Evolutionary conservation across 1,284 basidiomycete species (phyloP).

Genomic region (Ceratobasidium papillatum): DNA sequence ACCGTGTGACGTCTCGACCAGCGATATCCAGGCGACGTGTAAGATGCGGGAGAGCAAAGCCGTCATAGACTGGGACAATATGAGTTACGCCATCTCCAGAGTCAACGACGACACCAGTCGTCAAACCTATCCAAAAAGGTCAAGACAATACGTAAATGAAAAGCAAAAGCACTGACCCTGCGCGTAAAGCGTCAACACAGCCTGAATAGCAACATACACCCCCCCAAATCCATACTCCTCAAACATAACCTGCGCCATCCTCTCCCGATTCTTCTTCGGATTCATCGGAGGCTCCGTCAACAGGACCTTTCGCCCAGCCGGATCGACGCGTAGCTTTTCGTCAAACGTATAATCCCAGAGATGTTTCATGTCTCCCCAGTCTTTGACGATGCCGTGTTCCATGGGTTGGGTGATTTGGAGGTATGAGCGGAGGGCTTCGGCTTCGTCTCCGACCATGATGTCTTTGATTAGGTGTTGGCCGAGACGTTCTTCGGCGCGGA

Average conservation of each 20-base stretch:
- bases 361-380: slow-evolving; percentile 99
- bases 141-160: neutral
- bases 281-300: slow-evolving; percentile 99
- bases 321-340: slow-evolving; percentile 92
- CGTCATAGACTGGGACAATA: slow-evolving; percentile 98
- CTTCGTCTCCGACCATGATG: slow-evolving; percentile 98
- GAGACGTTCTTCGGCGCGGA: slow-evolving; percentile 95
- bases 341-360: slow-evolving; percentile 99
- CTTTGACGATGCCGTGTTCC: slow-evolving; percentile 98
- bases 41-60: slow-evolving; percentile 93
- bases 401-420: slow-evolving; percentile 97
- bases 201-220: slow-evolving; percentile 98
- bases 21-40: slow-evolving; percentile 96
- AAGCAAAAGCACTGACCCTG: slow-evolving; percentile 75
- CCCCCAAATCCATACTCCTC: slow-evolving; percentile 97
- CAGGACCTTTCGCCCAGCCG: slow-evolving; percentile 88
- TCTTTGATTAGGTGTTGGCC: slow-evolving; percentile 88
- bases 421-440: slow-evolving; percentile 92
- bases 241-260: slow-evolving; percentile 99
- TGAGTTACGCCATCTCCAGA: slow-evolving; percentile 99
- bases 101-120: slow-evolving; percentile 98
- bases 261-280: slow-evolving; percentile 90
- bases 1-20: slow-evolving; percentile 96
- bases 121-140: slow-evolving; percentile 71
- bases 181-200: slow-evolving; percentile 96